phyloP scores from a whole-genome alignment of 495 filamentous ascomycete species.

The Xylaria palmicola region DNA sequence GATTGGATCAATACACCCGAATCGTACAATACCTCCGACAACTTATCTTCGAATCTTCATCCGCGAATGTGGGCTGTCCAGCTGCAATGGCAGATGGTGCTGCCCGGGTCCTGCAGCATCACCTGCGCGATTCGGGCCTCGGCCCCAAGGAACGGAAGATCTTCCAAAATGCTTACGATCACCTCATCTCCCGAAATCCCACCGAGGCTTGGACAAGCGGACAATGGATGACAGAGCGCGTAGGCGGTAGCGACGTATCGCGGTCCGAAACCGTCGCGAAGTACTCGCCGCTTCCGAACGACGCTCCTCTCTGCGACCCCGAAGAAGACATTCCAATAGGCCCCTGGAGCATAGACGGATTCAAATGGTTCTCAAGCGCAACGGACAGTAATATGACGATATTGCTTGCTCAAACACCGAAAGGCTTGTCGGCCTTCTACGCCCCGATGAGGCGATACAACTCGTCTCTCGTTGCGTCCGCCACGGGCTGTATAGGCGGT shows the following conservation, averaged over 20 bases:
- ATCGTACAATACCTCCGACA: constrained; percentile 55
- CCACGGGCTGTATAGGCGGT: neutral
- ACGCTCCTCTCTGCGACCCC: constrained; percentile 1
- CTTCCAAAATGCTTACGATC: constrained; percentile 46
- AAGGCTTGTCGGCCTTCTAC: constrained; percentile 60
- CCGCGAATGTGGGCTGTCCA: constrained; percentile 46
- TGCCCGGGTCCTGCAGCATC: constrained; percentile 52
- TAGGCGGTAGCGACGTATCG: constrained; percentile 71
- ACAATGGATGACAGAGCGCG: constrained; percentile 86
- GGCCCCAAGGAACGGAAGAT: constrained; percentile 33
- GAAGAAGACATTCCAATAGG: constrained; percentile 13
- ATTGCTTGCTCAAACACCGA: constrained; percentile 55
- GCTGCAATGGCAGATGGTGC: constrained; percentile 68
- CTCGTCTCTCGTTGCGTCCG: neutral
- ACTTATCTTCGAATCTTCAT: constrained; percentile 58
- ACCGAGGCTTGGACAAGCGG: constrained; percentile 68
- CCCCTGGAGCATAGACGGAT: constrained; percentile 57
- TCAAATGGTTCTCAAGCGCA: constrained; percentile 72
- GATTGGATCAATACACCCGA: constrained; percentile 47
- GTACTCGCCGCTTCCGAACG: constrained; percentile 3
- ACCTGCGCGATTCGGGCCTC: constrained; percentile 32
- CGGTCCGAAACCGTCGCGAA: constrained; percentile 64
- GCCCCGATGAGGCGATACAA: constrained; percentile 51
- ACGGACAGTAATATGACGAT: constrained; percentile 66
- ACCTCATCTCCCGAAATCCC: constrained; percentile 58